phyloP scores from a whole-genome alignment of 2,329 filamentous ascomycete species.

The Eutypa lata region DNA sequence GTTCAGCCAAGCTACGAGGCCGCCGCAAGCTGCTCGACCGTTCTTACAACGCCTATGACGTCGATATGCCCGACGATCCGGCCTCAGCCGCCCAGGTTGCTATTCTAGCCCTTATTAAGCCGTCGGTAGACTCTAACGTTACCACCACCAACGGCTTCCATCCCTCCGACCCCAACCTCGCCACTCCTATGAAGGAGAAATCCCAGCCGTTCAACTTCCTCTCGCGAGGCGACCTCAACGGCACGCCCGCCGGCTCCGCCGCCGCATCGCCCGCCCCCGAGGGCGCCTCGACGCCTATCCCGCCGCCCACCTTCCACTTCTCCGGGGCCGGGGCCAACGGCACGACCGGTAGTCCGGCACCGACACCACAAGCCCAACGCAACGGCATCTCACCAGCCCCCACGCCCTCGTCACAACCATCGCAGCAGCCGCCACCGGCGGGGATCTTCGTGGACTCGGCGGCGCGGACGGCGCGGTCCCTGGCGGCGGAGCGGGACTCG shows the following conservation, averaged over 20 bases:
- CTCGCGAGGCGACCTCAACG: slow-evolving; percentile 65
- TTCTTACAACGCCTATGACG: slow-evolving; percentile 92
- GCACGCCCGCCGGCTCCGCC: slow-evolving; percentile 79
- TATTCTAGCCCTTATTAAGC: slow-evolving; percentile 58
- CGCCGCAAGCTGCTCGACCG: slow-evolving; percentile 79
- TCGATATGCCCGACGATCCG: slow-evolving; percentile 83
- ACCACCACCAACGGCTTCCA: slow-evolving; percentile 38
- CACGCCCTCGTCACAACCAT: slow-evolving; percentile 25
- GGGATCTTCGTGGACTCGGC: slow-evolving; percentile 50
- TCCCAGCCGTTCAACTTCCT: slow-evolving; percentile 68
- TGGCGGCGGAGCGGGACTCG: slow-evolving; percentile 71
- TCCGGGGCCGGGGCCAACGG: slow-evolving; percentile 39
- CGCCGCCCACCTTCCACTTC: slow-evolving; percentile 55
- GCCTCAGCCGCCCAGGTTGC: slow-evolving; percentile 77
- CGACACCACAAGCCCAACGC: slow-evolving; percentile 37
- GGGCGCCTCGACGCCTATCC: slow-evolving; percentile 63
- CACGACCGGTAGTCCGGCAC: slow-evolving; percentile 49
- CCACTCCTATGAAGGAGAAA: slow-evolving; percentile 61
- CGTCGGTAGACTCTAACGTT: slow-evolving; percentile 46
- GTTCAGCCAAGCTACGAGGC: slow-evolving; percentile 72
- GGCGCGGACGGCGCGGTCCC: slow-evolving; percentile 46
- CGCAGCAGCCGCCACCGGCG: slow-evolving; percentile 31
- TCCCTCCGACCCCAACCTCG: slow-evolving; percentile 43
- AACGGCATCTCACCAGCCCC: slow-evolving; percentile 46
- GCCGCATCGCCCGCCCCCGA: slow-evolving; percentile 87